Evolutionary conservation across 768 basidiomycete genomes (phyloP).

Genomic region (Russula vinacea): DNA sequence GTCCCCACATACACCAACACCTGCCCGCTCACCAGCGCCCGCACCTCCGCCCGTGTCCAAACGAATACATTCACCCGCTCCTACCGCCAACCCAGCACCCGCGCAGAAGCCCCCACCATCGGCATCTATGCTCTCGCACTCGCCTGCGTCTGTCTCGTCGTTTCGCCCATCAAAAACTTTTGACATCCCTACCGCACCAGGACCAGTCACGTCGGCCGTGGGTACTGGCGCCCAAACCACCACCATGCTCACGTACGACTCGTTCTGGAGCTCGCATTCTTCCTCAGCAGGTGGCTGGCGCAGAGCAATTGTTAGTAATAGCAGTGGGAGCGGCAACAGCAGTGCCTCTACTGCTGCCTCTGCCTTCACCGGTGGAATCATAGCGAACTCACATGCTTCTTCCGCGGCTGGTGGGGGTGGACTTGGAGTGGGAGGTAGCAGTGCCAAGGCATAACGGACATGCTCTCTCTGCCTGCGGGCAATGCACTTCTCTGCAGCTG

Average conservation of each 20-base stretch:
- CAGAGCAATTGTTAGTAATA: not conserved
- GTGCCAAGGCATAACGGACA: slow-evolving; percentile 2
- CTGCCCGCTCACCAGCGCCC: not conserved
- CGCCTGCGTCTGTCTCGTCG: not conserved
- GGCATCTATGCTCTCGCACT: not conserved
- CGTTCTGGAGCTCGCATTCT: slow-evolving; percentile 29
- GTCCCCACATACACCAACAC: not conserved
- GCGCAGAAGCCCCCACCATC: slow-evolving; percentile 4
- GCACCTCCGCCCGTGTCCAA: not conserved
- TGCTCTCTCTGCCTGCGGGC: not conserved
- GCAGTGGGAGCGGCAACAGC: not conserved
- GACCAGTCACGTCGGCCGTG: not conserved
- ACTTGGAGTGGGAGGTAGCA: not conserved
- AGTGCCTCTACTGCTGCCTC: not conserved
- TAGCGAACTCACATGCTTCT: not conserved
- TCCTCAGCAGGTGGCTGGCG: slow-evolving; percentile 25
- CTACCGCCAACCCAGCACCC: not conserved
- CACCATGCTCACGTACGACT: slow-evolving; percentile 29
- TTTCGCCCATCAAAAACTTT: slow-evolving; percentile 24
- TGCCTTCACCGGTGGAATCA: not conserved
- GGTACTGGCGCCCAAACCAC: not conserved
- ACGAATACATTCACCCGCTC: not conserved
- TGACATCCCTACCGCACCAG: slow-evolving; percentile 29
- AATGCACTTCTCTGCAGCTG: not conserved
- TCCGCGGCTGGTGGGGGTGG: not conserved